Conservation (phyloP, 495 filamentous ascomycete genomes). For the Aspergillus mulundensis region DNA sequence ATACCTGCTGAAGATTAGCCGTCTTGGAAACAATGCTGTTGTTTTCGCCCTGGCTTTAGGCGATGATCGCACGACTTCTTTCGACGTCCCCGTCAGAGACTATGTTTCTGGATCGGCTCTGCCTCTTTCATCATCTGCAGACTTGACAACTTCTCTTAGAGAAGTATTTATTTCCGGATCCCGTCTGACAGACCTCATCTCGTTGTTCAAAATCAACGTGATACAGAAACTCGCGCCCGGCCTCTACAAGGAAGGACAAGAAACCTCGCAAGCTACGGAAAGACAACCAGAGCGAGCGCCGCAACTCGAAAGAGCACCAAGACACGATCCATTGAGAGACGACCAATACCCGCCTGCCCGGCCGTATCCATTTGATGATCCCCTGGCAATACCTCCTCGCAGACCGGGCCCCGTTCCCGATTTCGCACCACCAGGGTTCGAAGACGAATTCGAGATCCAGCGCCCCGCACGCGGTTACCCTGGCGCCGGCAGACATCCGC, state of each 20-base stretch:
- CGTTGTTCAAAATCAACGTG: slow-evolving; percentile 66
- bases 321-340: slow-evolving; percentile 50
- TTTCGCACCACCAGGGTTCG: slow-evolving; percentile 83
- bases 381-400: slow-evolving; percentile 58
- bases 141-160: slow-evolving; percentile 46
- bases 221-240: slow-evolving; percentile 76
- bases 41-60: slow-evolving; percentile 73
- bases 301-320: slow-evolving; percentile 23
- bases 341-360: slow-evolving; percentile 55
- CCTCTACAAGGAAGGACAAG: slow-evolving; percentile 71
- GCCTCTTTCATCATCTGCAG: slow-evolving; percentile 41
- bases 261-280: slow-evolving; percentile 44
- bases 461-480: slow-evolving; percentile 55
- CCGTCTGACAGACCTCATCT: slow-evolving; percentile 64
- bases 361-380: slow-evolving; percentile 65
- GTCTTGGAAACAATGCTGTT: slow-evolving; percentile 78
- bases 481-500: slow-evolving; percentile 50
- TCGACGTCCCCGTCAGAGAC: slow-evolving; percentile 72
- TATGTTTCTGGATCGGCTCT: slow-evolving; percentile 64
- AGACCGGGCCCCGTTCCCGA: slow-evolving; percentile 69
- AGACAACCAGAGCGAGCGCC: slow-evolving; percentile 22
- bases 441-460: slow-evolving; percentile 87
- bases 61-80: slow-evolving; percentile 73
- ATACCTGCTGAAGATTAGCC: slow-evolving; percentile 76
- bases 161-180: slow-evolving; percentile 69